Base-by-base conservation (phyloP, 805 yeast genomes). In the Saccharomycopsis selenospora region DNA sequence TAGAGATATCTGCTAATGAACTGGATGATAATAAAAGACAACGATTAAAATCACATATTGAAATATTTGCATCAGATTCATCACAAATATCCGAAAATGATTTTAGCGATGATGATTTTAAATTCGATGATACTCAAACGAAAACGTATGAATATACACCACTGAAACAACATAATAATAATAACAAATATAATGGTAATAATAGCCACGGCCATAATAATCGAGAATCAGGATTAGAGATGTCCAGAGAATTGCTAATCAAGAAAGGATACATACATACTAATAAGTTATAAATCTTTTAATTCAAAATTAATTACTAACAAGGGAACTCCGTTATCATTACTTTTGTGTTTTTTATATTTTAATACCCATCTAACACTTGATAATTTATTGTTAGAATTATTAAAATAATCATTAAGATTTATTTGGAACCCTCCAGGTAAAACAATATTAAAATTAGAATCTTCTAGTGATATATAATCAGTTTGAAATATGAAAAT, bases 401-500 rank as follows among this genome's bases (percentile, higher is more conserved):
- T 73, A 46, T 71, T 72, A 17, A 75, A 66, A 51, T 69, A 73
- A 18, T 58, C 62, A 17, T 63, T 62, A 5, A 74, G 68, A 51
- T 72, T 65, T 29, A 75, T 57, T 45, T 70, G 73, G 45, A 71
- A 71, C 1, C 77, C 71, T 33, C 75, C 76, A 0, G 86, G 86
- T 42, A 80, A 62, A 47, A 70, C 63, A 3, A 81, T 70, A 7
- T 72, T 69, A 53, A 79, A 75, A 29, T 70, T 65, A 3, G 78
- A 70, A 55, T 73, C 70, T 18, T 73, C 67, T 64, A 79, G 57
- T 42, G 74, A 75, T 23, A 81, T 56, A 46, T 71, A 71, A 24
- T 76, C 74, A 2, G 84, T 79, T 53, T 71, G 75, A 57, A 81
- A 81, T 49, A 73, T 76, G 48, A 80, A 67, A 20, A 59, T 55